These are phyloP conservation scores for Candolleomyces aberdarensis DNA, from an alignment of 768 basidiomycete species.

Conservation along the genomic window DNA sequence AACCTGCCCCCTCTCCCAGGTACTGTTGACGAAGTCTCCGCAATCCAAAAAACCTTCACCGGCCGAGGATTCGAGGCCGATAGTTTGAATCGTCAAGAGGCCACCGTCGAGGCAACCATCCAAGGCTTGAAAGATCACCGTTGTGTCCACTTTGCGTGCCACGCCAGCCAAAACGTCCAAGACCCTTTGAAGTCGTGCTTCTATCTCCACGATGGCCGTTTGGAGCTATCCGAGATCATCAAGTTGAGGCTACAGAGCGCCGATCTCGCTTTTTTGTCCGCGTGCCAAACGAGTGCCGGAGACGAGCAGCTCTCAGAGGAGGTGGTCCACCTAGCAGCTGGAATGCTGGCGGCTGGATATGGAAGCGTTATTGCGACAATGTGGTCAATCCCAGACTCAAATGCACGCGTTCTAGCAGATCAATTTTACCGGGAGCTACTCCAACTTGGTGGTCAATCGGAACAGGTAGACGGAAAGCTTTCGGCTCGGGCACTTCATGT, in stretches of 20 bases:
- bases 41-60: no score
- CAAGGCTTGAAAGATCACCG: background rate
- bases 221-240: background rate
- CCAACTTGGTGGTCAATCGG: no score
- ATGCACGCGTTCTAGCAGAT: no score
- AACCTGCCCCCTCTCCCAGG: no score
- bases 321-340: conserved; percentile 5
- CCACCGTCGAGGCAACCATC: no score
- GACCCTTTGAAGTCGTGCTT: background rate
- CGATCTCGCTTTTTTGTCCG: conserved; percentile 7
- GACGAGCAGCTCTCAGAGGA: conserved; percentile 1
- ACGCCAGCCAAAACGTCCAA: background rate
- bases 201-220: background rate
- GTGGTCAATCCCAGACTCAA: conserved; percentile 3
- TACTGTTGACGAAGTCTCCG: no score
- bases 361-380: conserved; percentile 7
- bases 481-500: no score
- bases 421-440: no score
- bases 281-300: conserved; percentile 5
- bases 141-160: background rate
- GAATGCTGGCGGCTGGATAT: conserved; percentile 7
- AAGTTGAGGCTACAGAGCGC: background rate
- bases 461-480: no score
- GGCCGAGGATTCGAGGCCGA: no score
- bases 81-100: no score